Conservation (phyloP, 768 basidiomycete genomes). For the Boletus insuetus region DNA sequence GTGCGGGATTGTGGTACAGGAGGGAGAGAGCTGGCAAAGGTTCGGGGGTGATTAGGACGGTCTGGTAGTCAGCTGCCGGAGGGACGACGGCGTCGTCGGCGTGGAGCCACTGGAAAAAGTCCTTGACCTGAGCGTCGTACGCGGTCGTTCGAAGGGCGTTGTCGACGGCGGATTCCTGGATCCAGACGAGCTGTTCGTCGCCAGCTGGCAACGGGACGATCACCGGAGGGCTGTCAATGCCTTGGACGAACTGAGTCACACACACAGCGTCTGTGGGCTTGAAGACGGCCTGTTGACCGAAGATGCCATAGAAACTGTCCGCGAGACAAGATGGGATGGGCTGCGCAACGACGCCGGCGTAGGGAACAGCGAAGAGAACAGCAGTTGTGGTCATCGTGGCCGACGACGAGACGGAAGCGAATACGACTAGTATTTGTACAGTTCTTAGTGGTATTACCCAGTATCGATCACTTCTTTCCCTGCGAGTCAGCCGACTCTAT, state of each 20-base stretch:
- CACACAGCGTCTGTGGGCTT: constrained; percentile 40
- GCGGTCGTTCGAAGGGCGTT: constrained; percentile 35
- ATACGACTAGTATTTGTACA: not conserved
- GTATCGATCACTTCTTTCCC: constrained; percentile 39
- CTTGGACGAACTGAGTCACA: constrained; percentile 14
- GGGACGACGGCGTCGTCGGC: constrained; percentile 17
- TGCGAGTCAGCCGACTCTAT: constrained; percentile 53
- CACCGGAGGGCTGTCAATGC: not conserved
- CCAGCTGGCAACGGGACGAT: constrained; percentile 23
- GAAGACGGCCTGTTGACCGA: constrained; percentile 52
- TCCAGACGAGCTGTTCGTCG: constrained; percentile 53
- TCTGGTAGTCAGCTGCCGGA: constrained; percentile 15
- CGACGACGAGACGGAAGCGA: not conserved
- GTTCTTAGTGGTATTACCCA: too few species aligned
- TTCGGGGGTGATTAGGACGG: constrained; percentile 12
- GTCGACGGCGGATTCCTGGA: constrained; percentile 56
- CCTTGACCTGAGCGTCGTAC: constrained; percentile 33
- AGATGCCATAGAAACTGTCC: constrained; percentile 54
- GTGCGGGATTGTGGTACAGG: constrained; percentile 38
- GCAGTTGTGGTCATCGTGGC: constrained; percentile 8
- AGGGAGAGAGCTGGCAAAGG: constrained; percentile 26
- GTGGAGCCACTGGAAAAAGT: constrained; percentile 34
- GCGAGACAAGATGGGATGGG: constrained; percentile 42
- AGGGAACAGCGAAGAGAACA: constrained; percentile 22
- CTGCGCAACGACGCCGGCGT: constrained; percentile 13